Percentiles rank a stretch among this genome's conserved stretches.
Evolutionary conservation across 306 rosid species (phyloP).

Genomic region (Betula pendula): DNA sequence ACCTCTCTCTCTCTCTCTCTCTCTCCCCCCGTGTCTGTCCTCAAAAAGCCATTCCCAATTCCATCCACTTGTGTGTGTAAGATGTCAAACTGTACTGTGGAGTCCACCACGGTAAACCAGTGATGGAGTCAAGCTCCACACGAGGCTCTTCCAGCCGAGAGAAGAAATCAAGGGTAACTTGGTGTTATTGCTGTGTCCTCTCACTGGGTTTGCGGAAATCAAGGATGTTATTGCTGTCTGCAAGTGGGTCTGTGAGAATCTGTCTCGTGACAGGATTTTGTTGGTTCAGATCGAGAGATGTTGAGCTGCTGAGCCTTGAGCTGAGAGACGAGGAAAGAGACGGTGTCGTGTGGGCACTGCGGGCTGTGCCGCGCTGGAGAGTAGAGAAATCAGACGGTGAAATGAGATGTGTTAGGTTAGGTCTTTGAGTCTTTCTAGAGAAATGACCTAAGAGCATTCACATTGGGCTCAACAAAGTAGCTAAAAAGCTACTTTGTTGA

Average conservation of each 20-base stretch:
- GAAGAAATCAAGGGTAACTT: slow-evolving; percentile 29
- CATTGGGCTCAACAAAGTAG: no score
- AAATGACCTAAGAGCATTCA: no score
- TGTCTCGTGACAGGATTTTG: slow-evolving; percentile 42
- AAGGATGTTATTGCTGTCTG: slow-evolving; percentile 75
- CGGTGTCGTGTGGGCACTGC: no score
- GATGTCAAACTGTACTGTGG: slow-evolving; percentile 56
- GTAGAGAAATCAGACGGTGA: no score
- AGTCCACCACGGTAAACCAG: slow-evolving; percentile 55
- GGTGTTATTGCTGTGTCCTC: slow-evolving; percentile 69
- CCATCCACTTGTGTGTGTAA: slow-evolving; percentile 1
- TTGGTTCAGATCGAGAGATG: no score
- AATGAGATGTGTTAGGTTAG: no score
- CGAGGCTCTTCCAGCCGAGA: slow-evolving; percentile 63
- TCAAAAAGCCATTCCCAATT: not conserved
- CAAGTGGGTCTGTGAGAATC: slow-evolving; percentile 50
- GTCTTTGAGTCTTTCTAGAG: no score
- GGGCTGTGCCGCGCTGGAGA: no score
- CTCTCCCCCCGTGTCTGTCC: not conserved
- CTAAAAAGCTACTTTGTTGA: no score
- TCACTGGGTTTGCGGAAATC: slow-evolving; percentile 79
- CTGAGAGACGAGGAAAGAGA: no score
- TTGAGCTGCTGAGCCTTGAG: no score
- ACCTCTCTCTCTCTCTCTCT: not conserved
- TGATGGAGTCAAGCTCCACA: slow-evolving; percentile 70